Percentiles rank a stretch among this genome's conserved stretches.
Evolutionary conservation across 345 rosid genomes (phyloP).

Genomic region (Clausena lansium): DNA sequence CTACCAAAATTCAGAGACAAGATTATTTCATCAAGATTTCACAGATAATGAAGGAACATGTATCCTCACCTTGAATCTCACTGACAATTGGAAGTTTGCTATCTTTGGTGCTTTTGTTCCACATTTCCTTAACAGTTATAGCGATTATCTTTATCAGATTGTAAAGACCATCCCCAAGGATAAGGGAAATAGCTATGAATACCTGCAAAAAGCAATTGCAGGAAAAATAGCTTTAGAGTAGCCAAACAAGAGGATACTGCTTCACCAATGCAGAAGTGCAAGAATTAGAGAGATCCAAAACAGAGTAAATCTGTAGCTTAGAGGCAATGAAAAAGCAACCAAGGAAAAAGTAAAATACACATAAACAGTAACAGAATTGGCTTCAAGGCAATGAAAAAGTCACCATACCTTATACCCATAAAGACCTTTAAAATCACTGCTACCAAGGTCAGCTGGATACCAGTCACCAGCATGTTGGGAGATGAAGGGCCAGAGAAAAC

Average conservation of each 20-base stretch:
- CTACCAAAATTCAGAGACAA: not conserved
- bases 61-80: constrained; percentile 40
- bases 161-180: constrained; percentile 93
- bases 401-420: constrained; percentile 81
- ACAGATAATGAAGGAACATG: not conserved
- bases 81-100: constrained; percentile 48
- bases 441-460: constrained; percentile 81
- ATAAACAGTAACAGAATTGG: constrained; percentile 6
- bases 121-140: constrained; percentile 57
- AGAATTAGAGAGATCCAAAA: not conserved
- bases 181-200: constrained; percentile 78
- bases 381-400: constrained; percentile 24
- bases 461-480: constrained; percentile 78
- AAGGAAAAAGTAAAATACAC: not conserved
- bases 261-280: not conserved
- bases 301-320: not conserved
- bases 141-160: constrained; percentile 77
- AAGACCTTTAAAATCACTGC: constrained; percentile 93
- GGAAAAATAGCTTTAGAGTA: constrained; percentile 7
- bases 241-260: not conserved
- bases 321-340: not conserved
- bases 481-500: constrained; percentile 86
- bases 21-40: not conserved
- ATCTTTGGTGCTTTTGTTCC: constrained; percentile 47
- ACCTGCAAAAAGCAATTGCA: constrained; percentile 44